Evolutionary conservation across 805 yeast genomes (phyloP).

Genomic region (Ogataea saltuana): DNA sequence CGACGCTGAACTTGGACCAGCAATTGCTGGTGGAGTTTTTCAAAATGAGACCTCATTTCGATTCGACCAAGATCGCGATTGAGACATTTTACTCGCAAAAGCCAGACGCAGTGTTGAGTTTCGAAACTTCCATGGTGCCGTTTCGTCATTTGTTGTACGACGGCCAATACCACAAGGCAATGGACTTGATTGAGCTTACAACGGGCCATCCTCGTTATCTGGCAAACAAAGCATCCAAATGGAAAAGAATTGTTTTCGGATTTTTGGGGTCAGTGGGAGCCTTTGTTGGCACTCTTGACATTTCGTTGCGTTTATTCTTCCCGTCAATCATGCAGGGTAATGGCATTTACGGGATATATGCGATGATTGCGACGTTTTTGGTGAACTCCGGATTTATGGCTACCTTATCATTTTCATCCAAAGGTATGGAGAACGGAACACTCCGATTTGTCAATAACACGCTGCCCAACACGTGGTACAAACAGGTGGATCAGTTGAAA

Average conservation of each 20-base stretch:
- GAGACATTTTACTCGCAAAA: constrained; percentile 29
- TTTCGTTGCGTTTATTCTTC: constrained; percentile 41
- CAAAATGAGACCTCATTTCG: constrained; percentile 27
- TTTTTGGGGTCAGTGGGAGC: constrained; percentile 46
- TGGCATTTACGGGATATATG: constrained; percentile 43
- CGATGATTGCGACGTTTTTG: constrained; percentile 51
- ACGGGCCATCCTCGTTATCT: constrained; percentile 57
- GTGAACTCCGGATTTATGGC: constrained; percentile 49
- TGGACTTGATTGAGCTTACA: constrained; percentile 59
- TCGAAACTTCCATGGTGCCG: constrained; percentile 56
- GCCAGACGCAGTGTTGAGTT: constrained; percentile 32
- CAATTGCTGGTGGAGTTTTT: constrained; percentile 26
- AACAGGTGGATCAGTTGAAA: constrained; percentile 65
- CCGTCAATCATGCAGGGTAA: constrained; percentile 37
- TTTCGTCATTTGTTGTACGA: constrained; percentile 58
- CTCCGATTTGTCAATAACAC: constrained; percentile 68
- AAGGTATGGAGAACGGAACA: constrained; percentile 51
- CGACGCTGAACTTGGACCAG: constrained; percentile 22
- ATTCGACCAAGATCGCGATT: constrained; percentile 27
- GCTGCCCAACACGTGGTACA: constrained; percentile 60
- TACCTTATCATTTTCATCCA: constrained; percentile 43
- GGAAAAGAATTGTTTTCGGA: constrained; percentile 38
- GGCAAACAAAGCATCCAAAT: constrained; percentile 29
- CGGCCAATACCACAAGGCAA: constrained; percentile 57
- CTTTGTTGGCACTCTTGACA: constrained; percentile 46